Evolutionary conservation across 2,329 filamentous ascomycete genomes (phyloP).

Genomic region (Zymoseptoria brevis): DNA sequence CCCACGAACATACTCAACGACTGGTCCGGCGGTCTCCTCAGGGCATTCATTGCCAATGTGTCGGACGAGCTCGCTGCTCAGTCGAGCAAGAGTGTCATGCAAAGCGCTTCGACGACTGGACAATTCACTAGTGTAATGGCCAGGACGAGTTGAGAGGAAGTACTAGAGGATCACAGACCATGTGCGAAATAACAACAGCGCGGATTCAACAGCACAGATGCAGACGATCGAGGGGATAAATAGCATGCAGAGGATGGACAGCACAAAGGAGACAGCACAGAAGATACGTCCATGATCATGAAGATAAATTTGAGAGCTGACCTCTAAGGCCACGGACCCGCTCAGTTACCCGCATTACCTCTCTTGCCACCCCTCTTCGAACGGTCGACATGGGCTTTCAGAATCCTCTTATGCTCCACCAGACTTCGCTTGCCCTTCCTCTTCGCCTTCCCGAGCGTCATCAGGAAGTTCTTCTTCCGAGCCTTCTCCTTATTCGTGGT

Average conservation of each 20-base stretch:
- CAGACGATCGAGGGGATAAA: no score
- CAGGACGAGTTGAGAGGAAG: neutral
- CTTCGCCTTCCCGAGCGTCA: conserved; percentile 96
- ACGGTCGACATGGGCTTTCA: conserved; percentile 74
- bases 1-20: neutral
- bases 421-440: conserved; percentile 91
- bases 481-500: conserved; percentile 97
- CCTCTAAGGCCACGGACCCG: neutral
- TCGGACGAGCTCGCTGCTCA: neutral
- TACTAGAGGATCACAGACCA: neutral
- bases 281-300: no score
- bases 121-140: neutral
- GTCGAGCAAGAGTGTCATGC: neutral
- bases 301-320: no score
- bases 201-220: no score
- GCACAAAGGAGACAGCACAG: no score
- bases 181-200: neutral
- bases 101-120: neutral
- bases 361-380: conserved; percentile 77
- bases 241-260: no score
- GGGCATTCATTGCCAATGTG: neutral
- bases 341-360: conserved; percentile 48
- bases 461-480: conserved; percentile 95
- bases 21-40: neutral
- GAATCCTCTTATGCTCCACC: conserved; percentile 70